Base-by-base conservation (phyloP, 2,329 filamentous ascomycete genomes). In the Zasmidium angulare region DNA sequence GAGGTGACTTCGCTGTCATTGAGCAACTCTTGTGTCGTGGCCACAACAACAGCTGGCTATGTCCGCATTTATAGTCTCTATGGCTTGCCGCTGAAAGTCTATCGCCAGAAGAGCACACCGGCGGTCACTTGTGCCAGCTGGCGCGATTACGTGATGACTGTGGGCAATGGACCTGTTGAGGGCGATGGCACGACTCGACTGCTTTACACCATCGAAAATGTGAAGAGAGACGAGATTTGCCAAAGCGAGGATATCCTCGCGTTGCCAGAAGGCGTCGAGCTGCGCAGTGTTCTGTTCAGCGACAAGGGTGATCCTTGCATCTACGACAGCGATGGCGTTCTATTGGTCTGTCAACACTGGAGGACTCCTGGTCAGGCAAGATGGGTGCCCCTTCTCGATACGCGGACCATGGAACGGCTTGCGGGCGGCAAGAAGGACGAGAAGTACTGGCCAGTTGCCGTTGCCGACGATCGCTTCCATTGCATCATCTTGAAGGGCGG, bases 401-500 rank as follows among this genome's bases (percentile, higher is more conserved):
- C 96, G 0, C 91, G 84, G 59, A 85, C 89, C 40, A 82, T 99
- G 11, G 83, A 90, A 0, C 91, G 95, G 62, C 84, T 97, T 2
- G 89, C 90, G 0, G 87, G 86, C 2, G 95, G 95, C 23, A 87
- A 88, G 59, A 97, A 96, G 75, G 84, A 89, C 64, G 95, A 99
- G 76, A 85, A 82, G 0, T 99, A 99, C 79, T 99, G 93, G 84
- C 95, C 95, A 1, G 91, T 99, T 29, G 95, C 95, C 0, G 93
- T 98, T 1, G 91, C 93, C 1, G 87, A 93, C 68, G 84, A 89
- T 70, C 93, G 89, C 71, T 99, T 99, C 76, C 93, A 98, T 81
- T 99, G 96, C 78, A 97, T 99, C 77, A 98, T 99, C 69, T 87
- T 99, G 71, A 99, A 99, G 78, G 95, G 95, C 63, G 90, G 89